Conservation (phyloP, 163 green algal genomes). For the Chlamydomonas reinhardtii region DNA sequence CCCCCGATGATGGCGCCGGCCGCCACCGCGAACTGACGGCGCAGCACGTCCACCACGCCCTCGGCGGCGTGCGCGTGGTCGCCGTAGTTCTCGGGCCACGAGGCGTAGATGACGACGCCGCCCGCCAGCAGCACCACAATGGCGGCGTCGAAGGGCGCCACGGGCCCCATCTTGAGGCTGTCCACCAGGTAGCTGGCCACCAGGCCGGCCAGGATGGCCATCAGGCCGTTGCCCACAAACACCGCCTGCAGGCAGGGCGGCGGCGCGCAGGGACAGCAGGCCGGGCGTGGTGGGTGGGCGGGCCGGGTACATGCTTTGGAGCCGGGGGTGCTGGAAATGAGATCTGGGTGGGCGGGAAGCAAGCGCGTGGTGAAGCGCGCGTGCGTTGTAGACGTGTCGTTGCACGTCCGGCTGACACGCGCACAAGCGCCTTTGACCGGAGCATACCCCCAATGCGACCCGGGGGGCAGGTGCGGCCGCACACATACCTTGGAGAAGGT, state of each 20-base stretch:
- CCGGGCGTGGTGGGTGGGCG: too few species aligned
- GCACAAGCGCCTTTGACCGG: too few species aligned
- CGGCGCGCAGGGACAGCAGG: neutral
- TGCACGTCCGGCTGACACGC: too few species aligned
- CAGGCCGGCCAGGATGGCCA: constrained; percentile 87
- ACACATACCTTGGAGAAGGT: constrained; percentile 60
- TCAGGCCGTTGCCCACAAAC: constrained; percentile 96
- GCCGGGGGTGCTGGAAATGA: neutral
- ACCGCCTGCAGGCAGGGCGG: constrained; percentile 72
- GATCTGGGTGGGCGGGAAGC: neutral
- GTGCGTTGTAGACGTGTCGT: too few species aligned
- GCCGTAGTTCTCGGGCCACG: constrained; percentile 96
- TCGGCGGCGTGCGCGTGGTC: constrained; percentile 61
- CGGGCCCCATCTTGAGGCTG: constrained; percentile 79
- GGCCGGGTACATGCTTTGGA: too few species aligned
- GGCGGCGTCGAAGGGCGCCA: constrained; percentile 96
- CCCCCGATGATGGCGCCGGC: constrained; percentile 64
- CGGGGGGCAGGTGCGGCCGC: too few species aligned
- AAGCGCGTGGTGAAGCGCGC: too few species aligned
- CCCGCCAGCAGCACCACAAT: constrained; percentile 78
- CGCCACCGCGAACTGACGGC: constrained; percentile 68
- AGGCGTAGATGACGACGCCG: constrained; percentile 81
- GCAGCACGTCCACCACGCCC: constrained; percentile 43
- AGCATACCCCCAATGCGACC: too few species aligned
- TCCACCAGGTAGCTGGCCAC: constrained; percentile 92